A percentile compares a stretch with the other conserved stretches of the same genome.
These are phyloP conservation scores for Cystobasidium onofrii DNA, from an alignment of 768 basidiomycete species.

Conservation along the genomic window DNA sequence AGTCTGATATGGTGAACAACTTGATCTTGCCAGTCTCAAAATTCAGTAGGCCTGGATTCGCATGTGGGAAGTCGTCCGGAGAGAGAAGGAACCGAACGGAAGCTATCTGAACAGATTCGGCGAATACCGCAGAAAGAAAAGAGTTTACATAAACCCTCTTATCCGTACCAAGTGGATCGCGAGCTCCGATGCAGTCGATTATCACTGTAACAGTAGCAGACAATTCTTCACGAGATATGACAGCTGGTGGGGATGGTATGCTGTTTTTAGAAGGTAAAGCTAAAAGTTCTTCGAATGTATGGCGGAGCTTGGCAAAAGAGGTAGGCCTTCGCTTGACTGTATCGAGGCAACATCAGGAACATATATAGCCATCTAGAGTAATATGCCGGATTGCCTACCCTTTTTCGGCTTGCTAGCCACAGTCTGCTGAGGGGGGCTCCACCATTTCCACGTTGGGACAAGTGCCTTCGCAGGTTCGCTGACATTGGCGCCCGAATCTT, in stretches of 20 bases:
- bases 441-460: not conserved
- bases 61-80: not conserved
- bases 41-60: not conserved
- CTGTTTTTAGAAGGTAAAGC: constrained; percentile 3
- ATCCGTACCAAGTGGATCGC: not conserved
- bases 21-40: not conserved
- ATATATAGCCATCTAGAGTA: not conserved
- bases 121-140: not conserved
- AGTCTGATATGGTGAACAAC: not conserved
- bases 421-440: not conserved
- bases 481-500: not conserved
- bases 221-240: not conserved
- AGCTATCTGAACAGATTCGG: not conserved
- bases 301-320: not conserved
- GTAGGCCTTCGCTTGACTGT: not conserved
- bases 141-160: not conserved
- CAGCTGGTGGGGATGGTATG: not conserved
- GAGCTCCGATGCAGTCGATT: constrained; percentile 3
- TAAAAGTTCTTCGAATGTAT: constrained; percentile 10
- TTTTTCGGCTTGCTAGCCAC: not conserved
- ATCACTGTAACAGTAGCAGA: not conserved
- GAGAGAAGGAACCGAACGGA: not conserved
- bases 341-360: not conserved
- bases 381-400: not conserved
- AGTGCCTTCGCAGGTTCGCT: not conserved